Percentiles rank a stretch among this genome's conserved stretches.
Conservation (phyloP, 352 stramenopile genomes). For the Albugo laibachii region DNA sequence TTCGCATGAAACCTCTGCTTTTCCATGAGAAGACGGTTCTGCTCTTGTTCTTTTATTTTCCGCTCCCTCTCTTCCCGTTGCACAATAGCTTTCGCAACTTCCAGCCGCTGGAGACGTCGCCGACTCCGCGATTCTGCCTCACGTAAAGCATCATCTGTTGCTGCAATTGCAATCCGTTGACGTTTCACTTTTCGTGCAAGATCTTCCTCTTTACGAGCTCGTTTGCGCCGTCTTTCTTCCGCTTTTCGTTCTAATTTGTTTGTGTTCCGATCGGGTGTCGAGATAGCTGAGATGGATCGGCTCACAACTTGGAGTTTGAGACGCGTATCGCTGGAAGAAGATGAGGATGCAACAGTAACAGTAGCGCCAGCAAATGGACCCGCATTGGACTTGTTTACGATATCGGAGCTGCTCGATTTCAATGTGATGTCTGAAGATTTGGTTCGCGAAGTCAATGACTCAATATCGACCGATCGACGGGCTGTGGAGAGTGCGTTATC, state of each 20-base stretch:
- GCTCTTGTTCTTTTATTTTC: slow-evolving; percentile 22
- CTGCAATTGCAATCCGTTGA: slow-evolving; percentile 44
- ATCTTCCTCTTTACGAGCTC: slow-evolving; percentile 46
- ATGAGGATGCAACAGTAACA: neutral
- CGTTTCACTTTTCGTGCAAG: slow-evolving; percentile 57
- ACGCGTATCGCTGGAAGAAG: slow-evolving; percentile 13
- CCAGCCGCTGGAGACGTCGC: slow-evolving; percentile 37
- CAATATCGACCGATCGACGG: too few species aligned
- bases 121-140: slow-evolving; percentile 58
- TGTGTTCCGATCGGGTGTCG: slow-evolving; percentile 27
- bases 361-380: neutral
- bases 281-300: slow-evolving; percentile 13
- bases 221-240: slow-evolving; percentile 67
- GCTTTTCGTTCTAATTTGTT: slow-evolving; percentile 74
- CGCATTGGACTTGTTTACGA: slow-evolving; percentile 3
- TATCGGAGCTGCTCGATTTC: neutral
- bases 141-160: slow-evolving; percentile 57
- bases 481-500: neutral
- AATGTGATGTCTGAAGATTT: slow-evolving; percentile 2
- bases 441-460: neutral
- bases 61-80: slow-evolving; percentile 40
- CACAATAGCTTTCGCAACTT: slow-evolving; percentile 38
- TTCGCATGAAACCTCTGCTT: slow-evolving; percentile 47
- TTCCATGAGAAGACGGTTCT: slow-evolving; percentile 15
- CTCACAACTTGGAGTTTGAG: slow-evolving; percentile 50